Evolutionary conservation across 2,329 filamentous ascomycete genomes (phyloP).

Genomic region (Fonsecaea erecta): DNA sequence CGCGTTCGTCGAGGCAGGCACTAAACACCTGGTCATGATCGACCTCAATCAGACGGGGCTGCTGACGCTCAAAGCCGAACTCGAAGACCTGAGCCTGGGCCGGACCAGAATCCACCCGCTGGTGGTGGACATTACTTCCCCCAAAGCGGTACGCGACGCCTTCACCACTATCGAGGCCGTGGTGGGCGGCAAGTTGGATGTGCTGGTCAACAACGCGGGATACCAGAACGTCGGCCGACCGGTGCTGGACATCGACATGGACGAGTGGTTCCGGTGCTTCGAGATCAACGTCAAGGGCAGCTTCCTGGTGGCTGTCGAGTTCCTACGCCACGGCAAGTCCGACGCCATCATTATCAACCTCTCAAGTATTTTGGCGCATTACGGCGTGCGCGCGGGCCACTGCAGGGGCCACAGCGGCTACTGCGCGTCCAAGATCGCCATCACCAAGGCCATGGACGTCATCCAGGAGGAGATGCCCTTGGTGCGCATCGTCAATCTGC

Average conservation of each 20-base stretch:
- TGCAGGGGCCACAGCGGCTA: constrained; percentile 1
- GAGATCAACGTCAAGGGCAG: constrained; percentile 15
- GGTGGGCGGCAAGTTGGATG: constrained; percentile 6
- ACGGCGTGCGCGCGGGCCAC: not conserved
- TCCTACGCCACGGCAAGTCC: constrained; percentile 6
- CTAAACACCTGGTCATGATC: constrained; percentile 5
- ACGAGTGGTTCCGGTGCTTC: constrained; percentile 7
- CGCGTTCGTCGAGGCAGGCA: constrained; percentile 8
- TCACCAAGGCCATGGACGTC: constrained; percentile 87
- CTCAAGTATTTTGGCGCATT: constrained; percentile 10
- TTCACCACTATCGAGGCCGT: constrained; percentile 1
- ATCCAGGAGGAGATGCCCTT: constrained; percentile 65
- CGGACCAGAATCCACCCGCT: not conserved
- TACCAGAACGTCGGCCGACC: not conserved
- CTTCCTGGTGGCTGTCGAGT: constrained; percentile 2
- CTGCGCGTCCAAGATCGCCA: constrained; percentile 58
- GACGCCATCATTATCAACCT: constrained; percentile 4
- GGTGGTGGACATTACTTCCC: constrained; percentile 4
- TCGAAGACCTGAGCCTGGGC: not conserved
- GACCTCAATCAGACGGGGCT: not conserved
- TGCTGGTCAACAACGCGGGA: constrained; percentile 14
- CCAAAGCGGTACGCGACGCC: not conserved
- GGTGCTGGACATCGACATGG: not conserved
- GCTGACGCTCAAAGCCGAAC: not conserved
- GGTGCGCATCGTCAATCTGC: constrained; percentile 32